Evolutionary conservation across 2,329 filamentous ascomycete genomes (phyloP), one percentile per base, ranked within the genome.

Genomic region (Calonectria montana): DNA sequence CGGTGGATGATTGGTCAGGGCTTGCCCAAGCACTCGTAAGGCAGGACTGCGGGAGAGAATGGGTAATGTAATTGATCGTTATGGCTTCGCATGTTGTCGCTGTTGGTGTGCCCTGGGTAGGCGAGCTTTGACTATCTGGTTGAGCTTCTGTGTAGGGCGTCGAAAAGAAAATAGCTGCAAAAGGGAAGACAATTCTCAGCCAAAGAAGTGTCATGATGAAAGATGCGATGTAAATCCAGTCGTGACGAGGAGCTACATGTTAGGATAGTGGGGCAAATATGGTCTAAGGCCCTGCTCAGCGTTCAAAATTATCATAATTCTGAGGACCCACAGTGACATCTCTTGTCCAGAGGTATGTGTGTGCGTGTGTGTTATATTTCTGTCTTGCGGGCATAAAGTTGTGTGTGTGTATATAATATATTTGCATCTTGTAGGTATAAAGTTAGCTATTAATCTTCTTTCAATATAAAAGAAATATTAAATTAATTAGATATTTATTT

Each of bases 11-110:
- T 13, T 80, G 67, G 3, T 78, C 75, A 16, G 80, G 73, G 67
- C 79, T 82, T 21, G 86, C 82, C 86, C 91, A 92, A 47, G 88
- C 87, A n/a, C 90, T 91, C 61, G 89, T 90, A 25, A 94, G 86
- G 80, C 94, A 96, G 84, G 94, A 93, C 81, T 94, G 93, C 13
- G 93, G 93, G 45, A 96, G 85, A 2, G 90, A 91, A 77, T 96
- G 93, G 13, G 93, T 96, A 73, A 96, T 94, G 83, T 96, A 95
- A 83, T 96, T 96, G 80, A 94, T 91, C 8, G 65, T 73, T 21
- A 70, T 68, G 9, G 70, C 70, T 23, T 66, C 59, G 13, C 66
- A 72, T 2, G 59, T 65, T 1, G 37, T 70, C 10, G 70, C 29
- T 8, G 23, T 25, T 2, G 21, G 12, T 7, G 45, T 39, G 13